Conservation (phyloP, 2,329 filamentous ascomycete genomes). For the Scleromitrula shiraiana region DNA sequence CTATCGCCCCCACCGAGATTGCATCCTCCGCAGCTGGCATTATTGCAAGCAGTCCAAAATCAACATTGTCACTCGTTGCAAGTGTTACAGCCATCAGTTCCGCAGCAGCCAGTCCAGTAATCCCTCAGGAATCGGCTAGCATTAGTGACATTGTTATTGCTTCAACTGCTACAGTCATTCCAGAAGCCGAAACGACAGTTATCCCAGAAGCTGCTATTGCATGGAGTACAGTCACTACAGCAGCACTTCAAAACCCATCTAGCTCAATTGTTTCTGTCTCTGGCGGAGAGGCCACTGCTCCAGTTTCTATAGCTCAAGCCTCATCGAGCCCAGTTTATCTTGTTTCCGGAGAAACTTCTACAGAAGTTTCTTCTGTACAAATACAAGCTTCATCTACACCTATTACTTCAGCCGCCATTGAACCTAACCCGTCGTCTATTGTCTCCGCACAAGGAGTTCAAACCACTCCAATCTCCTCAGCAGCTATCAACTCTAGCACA, state of each 20-base stretch:
- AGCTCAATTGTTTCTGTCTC: background rate
- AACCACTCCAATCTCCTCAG: background rate
- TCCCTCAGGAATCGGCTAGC: background rate
- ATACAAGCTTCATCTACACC: too few relatives aligned
- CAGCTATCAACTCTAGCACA: background rate
- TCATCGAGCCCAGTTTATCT: background rate
- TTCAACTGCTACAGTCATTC: background rate
- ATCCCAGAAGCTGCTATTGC: background rate
- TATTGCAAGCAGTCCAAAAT: background rate
- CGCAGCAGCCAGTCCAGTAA: background rate
- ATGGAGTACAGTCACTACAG: conserved; percentile 1
- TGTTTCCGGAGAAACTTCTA: background rate
- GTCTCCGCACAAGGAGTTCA: background rate
- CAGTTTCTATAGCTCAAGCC: background rate
- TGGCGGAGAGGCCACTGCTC: background rate
- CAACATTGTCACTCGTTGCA: background rate
- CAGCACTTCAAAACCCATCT: too few relatives aligned
- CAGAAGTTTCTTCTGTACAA: background rate
- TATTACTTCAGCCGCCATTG: background rate
- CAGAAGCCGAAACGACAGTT: conserved; percentile 1
- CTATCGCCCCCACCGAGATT: background rate
- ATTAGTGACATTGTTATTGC: background rate
- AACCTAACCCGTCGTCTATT: too few relatives aligned
- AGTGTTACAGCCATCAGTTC: background rate
- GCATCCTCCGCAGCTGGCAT: background rate